A percentile compares a stretch with the other conserved stretches of the same genome.
Conservation (phyloP, 2,329 filamentous ascomycete genomes). For the Fragosphaeria purpurea region DNA sequence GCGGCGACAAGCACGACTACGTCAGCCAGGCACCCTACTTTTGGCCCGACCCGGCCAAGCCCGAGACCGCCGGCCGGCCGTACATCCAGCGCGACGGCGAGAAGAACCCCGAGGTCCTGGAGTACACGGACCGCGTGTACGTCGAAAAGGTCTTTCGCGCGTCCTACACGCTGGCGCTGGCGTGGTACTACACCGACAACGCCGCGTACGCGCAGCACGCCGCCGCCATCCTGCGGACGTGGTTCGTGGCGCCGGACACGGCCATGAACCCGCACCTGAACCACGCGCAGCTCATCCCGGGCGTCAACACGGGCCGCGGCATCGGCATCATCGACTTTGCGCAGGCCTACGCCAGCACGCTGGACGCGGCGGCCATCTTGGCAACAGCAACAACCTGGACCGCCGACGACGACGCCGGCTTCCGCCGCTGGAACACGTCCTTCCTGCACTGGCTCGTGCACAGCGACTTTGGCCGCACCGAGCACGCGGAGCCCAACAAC, state of each 20-base stretch:
- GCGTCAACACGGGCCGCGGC: constrained; percentile 12
- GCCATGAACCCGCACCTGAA: constrained; percentile 20
- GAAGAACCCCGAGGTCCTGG: constrained; percentile 17
- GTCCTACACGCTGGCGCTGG: constrained; percentile 16
- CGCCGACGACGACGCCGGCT: constrained; percentile 8
- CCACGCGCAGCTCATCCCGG: constrained; percentile 16
- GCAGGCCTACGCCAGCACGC: constrained; percentile 18
- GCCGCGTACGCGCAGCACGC: constrained; percentile 16
- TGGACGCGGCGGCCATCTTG: constrained; percentile 16
- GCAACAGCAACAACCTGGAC: constrained; percentile 12
- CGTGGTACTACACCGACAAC: constrained; percentile 20
- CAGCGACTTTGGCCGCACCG: constrained; percentile 14
- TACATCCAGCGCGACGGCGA: constrained; percentile 18
- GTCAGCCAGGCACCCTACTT: constrained; percentile 17
- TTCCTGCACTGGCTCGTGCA: constrained; percentile 17
- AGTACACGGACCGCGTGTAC: constrained; percentile 13
- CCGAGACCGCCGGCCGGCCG: constrained; percentile 13
- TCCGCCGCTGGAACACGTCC: constrained; percentile 15
- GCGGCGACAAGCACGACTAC: constrained; percentile 16
- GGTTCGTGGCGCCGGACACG: constrained; percentile 17
- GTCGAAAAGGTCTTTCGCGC: constrained; percentile 18
- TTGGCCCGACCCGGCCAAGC: constrained; percentile 14
- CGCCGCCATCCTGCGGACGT: constrained; percentile 16
- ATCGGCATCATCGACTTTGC: constrained; percentile 18
- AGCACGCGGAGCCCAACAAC: constrained; percentile 16